Percentiles rank a stretch among this genome's conserved stretches.
phyloP scores from a whole-genome alignment of 1,284 basidiomycete species.

The Bothia castanella region DNA sequence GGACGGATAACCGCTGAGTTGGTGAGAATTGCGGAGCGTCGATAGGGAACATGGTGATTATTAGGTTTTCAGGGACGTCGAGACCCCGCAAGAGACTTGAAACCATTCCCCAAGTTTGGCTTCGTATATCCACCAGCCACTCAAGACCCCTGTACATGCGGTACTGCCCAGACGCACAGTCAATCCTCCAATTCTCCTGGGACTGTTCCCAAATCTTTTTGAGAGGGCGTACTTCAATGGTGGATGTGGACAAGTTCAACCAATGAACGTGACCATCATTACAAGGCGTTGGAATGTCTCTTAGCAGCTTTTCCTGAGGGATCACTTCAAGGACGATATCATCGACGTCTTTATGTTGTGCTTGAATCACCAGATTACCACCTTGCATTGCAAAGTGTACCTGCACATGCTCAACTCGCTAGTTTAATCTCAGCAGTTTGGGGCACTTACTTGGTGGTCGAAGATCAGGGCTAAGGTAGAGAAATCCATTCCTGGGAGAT shows the following conservation, averaged over 20 bases:
- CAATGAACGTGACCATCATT: conserved; percentile 37
- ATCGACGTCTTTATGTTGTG: conserved; percentile 9
- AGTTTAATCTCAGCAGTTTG: too few relatives aligned
- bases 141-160: conserved; percentile 17
- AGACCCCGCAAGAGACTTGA: conserved; percentile 29
- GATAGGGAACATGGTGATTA: conserved; percentile 14
- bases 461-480: conserved; percentile 26
- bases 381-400: conserved; percentile 31
- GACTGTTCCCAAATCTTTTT: conserved; percentile 23
- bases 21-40: conserved; percentile 2
- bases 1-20: conserved; percentile 27
- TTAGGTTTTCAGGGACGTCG: conserved; percentile 33
- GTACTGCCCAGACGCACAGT: conserved; percentile 6
- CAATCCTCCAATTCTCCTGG: conserved; percentile 20
- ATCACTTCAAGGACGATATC: conserved; percentile 34
- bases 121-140: conserved; percentile 32
- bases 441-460: conserved; percentile 19
- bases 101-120: conserved; percentile 34
- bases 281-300: conserved; percentile 36
- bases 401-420: conserved; percentile 16
- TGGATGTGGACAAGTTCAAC: conserved; percentile 31
- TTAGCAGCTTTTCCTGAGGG: conserved; percentile 30
- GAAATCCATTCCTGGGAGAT: conserved; percentile 37
- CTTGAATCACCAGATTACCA: conserved; percentile 32
- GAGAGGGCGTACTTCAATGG: conserved; percentile 39